Conservation (phyloP, 352 stramenopile genomes). For the Peronospora destructor region DNA sequence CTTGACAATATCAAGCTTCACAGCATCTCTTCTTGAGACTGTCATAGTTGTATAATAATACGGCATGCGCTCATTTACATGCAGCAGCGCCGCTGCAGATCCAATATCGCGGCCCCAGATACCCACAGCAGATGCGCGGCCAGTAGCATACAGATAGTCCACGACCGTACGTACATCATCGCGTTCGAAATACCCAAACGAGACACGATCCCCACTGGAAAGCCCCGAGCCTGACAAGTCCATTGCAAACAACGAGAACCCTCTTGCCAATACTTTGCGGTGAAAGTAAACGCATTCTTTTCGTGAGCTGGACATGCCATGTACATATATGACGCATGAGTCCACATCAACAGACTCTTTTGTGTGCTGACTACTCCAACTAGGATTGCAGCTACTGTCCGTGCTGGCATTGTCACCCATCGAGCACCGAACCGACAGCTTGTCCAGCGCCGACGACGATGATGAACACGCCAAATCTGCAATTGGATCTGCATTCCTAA, state of each 20-base stretch:
- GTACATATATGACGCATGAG: slow-evolving; percentile 70
- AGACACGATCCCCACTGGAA: slow-evolving; percentile 58
- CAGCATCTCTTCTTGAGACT: slow-evolving; percentile 31
- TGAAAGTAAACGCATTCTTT: slow-evolving; percentile 72
- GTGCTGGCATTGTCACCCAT: slow-evolving; percentile 18
- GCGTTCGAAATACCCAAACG: slow-evolving; percentile 66
- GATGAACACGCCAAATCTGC: slow-evolving; percentile 3
- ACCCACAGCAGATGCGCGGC: slow-evolving; percentile 40
- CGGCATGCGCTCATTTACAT: slow-evolving; percentile 35
- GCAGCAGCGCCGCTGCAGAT: slow-evolving; percentile 43
- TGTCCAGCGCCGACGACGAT: slow-evolving; percentile 10
- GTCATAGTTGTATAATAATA: slow-evolving; percentile 47
- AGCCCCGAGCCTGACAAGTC: slow-evolving; percentile 64
- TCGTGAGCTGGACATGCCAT: slow-evolving; percentile 71
- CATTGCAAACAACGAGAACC: slow-evolving; percentile 69
- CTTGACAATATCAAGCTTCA: slow-evolving; percentile 43
- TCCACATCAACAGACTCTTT: not conserved
- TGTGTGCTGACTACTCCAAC: slow-evolving; percentile 9
- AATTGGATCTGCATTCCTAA: slow-evolving; percentile 25
- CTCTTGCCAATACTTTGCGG: slow-evolving; percentile 38
- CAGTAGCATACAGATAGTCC: slow-evolving; percentile 61
- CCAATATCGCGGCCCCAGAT: slow-evolving; percentile 69
- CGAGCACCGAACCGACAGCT: slow-evolving; percentile 1
- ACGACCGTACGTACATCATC: slow-evolving; percentile 51
- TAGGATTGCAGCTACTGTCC: slow-evolving; percentile 27